Evolutionary conservation across 108 stramenopile genomes (phyloP).

Genomic region (Cyclotella baltica): DNA sequence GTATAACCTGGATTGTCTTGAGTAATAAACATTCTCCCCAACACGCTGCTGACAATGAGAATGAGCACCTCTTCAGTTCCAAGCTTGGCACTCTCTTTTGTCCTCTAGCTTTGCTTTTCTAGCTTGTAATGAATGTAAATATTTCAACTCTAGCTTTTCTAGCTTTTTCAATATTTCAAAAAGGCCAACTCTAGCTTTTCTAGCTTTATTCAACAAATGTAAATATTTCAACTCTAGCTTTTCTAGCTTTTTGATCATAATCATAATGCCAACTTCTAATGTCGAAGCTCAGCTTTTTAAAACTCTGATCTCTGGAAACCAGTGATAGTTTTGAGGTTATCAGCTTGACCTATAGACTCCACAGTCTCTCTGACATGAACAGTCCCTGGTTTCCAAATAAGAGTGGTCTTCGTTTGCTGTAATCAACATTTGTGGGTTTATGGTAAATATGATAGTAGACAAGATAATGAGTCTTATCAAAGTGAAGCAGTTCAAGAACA

Average conservation of each 20-base stretch:
- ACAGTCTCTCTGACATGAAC: conserved; percentile 99
- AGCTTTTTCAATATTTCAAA: no score
- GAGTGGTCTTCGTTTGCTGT: conserved; percentile 93
- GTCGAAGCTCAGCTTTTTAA: no score
- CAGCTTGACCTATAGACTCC: conserved; percentile 99
- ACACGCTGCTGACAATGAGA: conserved; percentile 81
- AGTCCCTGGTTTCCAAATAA: conserved; percentile 89
- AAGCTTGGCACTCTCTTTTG: conserved; percentile 96
- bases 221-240: no score
- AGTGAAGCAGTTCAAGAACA: no score
- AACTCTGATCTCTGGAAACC: conserved; percentile 99
- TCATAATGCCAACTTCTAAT: no score
- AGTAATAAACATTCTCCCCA: conserved; percentile 98
- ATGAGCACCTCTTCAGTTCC: conserved; percentile 95
- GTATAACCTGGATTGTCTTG: conserved; percentile 90
- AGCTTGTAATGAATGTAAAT: no score
- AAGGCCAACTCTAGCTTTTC: no score
- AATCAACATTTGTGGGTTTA: conserved; percentile 98
- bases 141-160: no score
- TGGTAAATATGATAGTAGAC: conserved; percentile 96
- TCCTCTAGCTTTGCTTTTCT: no score
- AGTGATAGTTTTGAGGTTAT: conserved; percentile 99
- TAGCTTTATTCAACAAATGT: no score
- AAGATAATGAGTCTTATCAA: conserved; percentile 96
- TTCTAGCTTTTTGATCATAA: no score